These are phyloP conservation scores for Tanacetum coccineum DNA, from an alignment of 129 eudicot species.

Conservation along the genomic window DNA sequence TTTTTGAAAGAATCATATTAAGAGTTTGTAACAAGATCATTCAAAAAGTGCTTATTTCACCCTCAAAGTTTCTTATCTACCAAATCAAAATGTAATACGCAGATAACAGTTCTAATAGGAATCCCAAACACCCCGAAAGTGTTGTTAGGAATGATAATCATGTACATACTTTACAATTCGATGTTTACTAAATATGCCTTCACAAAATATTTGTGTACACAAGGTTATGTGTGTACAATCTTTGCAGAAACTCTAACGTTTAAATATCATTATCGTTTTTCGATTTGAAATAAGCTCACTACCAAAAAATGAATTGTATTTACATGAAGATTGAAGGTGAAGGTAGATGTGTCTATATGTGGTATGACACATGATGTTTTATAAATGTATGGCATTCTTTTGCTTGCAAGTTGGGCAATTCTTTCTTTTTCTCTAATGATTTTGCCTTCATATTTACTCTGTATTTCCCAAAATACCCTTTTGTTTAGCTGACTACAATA, in stretches of 20 bases:
- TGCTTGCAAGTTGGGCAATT: slow-evolving; percentile 31
- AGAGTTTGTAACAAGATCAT: no score
- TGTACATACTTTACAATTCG: neutral
- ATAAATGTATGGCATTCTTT: slow-evolving; percentile 2
- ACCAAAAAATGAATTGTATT: slow-evolving; percentile 6
- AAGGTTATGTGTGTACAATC: neutral
- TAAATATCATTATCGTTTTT: neutral
- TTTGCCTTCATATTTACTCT: neutral
- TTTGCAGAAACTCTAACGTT: neutral
- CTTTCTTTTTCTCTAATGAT: slow-evolving; percentile 26
- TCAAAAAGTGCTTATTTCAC: no score
- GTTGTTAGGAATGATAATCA: neutral
- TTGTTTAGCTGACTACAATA: neutral
- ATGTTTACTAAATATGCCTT: no score
- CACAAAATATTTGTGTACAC: neutral
- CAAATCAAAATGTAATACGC: no score
- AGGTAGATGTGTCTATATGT: slow-evolving; percentile 6
- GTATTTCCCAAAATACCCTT: slow-evolving; percentile 4
- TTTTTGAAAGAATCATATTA: no score
- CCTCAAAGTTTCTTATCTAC: no score
- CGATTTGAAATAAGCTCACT: neutral
- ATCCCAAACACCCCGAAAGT: neutral
- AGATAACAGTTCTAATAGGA: no score
- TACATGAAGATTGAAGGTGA: neutral
- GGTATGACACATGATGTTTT: slow-evolving; percentile 13